Evolutionary conservation across 495 filamentous ascomycete genomes (phyloP), one percentile per base, ranked within the genome.

Genomic region (Tetracladium setigerum): DNA sequence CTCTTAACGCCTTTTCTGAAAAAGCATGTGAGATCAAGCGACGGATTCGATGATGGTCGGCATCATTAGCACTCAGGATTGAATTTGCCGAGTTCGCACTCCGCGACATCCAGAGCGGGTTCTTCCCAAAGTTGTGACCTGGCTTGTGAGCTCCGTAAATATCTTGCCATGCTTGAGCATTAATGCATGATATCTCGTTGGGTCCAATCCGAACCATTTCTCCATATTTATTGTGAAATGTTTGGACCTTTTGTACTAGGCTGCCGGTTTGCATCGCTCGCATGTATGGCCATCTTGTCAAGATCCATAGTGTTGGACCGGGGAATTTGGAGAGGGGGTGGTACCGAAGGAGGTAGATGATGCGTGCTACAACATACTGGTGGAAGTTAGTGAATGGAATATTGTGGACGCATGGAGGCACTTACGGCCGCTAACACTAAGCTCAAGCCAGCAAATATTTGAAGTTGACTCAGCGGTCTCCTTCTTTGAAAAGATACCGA

Each of bases 121-220:
- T 36, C 34, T 36, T 36, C 3, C 3, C 13, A 16, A 36, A 36
- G 10, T 36, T 36, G 5, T 8, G 18, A 16, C 14, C 37, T n/a
- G 18, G 12, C 13, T 30, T 24, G n/a, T 40, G 34, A 15, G 22
- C 6, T 14, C 45, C 36, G 16, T 47, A 47, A 11, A 47, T 40
- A 19, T 47, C 45, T n/a, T 31, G 11, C 45, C 36, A 38, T 2
- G 80, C 76, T 16, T 59, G 62, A 2, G 72, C 62, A 3, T 71
- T 65, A 47, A 62, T 69, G 61, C 77, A 83, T 4, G 71, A 73
- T 1, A 86, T 57, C 35, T 77, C 67, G 38, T 72, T 62, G 1
- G 82, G 81, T 0, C 65, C 59, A 14, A 82, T 59, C 3, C 83
- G 78, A 0, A 87, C 63, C 5, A 77, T 67, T 12, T 65, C 55